phyloP scores from a whole-genome alignment of 2,329 filamentous ascomycete genomes.

The Diaporthe nobilis region DNA sequence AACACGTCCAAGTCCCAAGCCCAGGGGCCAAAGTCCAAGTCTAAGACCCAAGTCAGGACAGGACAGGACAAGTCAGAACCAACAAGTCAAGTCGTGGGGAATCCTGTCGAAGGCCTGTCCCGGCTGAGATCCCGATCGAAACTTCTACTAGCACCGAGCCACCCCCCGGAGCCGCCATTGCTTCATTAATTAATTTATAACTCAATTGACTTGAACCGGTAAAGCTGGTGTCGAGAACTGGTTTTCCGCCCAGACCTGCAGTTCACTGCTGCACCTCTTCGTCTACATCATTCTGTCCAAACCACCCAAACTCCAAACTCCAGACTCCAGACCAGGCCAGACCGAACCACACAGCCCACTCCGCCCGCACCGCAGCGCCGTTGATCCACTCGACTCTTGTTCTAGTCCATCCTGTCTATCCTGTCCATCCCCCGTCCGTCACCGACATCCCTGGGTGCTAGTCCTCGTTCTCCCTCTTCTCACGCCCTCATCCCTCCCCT shows the following conservation, averaged over 20 bases:
- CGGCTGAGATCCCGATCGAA: slow-evolving; percentile 24
- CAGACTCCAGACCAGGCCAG: slow-evolving; percentile 22
- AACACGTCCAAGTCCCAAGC: not conserved
- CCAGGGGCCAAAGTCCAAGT: not conserved
- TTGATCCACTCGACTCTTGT: slow-evolving; percentile 24
- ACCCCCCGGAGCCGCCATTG: slow-evolving; percentile 26
- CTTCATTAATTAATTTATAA: slow-evolving; percentile 33
- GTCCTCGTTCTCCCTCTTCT: slow-evolving; percentile 16
- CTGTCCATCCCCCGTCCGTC: slow-evolving; percentile 10
- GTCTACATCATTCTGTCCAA: slow-evolving; percentile 5
- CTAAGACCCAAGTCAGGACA: not conserved
- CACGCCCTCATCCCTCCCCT: not conserved
- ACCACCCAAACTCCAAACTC: not conserved
- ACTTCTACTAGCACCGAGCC: slow-evolving; percentile 24
- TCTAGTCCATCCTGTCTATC: slow-evolving; percentile 1
- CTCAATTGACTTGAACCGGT: slow-evolving; percentile 23
- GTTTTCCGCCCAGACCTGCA: slow-evolving; percentile 25
- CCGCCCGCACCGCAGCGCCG: not conserved
- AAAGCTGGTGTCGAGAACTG: slow-evolving; percentile 29
- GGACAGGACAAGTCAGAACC: not conserved
- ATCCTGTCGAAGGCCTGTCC: slow-evolving; percentile 18
- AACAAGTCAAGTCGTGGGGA: not conserved
- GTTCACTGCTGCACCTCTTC: slow-evolving; percentile 21
- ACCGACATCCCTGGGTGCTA: slow-evolving; percentile 29
- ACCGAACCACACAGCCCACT: slow-evolving; percentile 10